Evolutionary conservation across 345 rosid species (phyloP).

Genomic region (Citrus sp.): DNA sequence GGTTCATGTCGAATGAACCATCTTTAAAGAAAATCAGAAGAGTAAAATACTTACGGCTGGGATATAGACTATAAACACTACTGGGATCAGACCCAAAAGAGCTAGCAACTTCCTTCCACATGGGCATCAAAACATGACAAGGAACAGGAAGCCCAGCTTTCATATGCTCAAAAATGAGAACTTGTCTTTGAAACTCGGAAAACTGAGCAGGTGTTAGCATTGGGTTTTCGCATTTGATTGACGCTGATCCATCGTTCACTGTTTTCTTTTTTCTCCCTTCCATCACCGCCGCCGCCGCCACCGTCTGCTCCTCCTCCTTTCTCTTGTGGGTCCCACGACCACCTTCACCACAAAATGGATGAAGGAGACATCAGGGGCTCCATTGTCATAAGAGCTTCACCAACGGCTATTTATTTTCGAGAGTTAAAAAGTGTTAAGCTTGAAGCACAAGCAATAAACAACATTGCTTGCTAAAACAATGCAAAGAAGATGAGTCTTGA

Average conservation of each 20-base stretch:
- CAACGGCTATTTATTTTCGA: too few species aligned
- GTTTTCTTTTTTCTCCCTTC: constrained; percentile 8
- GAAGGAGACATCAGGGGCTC: not conserved
- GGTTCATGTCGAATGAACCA: not conserved
- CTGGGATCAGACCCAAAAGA: constrained; percentile 18
- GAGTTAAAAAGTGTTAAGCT: not conserved
- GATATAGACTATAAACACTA: constrained; percentile 10
- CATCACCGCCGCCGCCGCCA: not conserved
- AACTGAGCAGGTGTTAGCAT: constrained; percentile 43
- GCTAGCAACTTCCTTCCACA: constrained; percentile 39
- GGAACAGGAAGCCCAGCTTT: constrained; percentile 54
- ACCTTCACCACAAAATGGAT: not conserved
- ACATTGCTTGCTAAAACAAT: not conserved
- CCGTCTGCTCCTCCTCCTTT: constrained; percentile 7
- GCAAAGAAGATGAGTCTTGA: too few species aligned
- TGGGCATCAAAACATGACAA: constrained; percentile 38
- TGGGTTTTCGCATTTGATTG: constrained; percentile 5
- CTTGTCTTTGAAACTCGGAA: constrained; percentile 49
- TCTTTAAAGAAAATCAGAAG: not conserved
- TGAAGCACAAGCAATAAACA: not conserved
- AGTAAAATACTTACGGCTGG: constrained; percentile 22
- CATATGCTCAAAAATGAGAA: constrained; percentile 41
- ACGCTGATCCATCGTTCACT: constrained; percentile 13
- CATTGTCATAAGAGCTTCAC: constrained; percentile 3
- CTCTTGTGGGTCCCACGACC: constrained; percentile 11